Base-by-base conservation (phyloP, 352 stramenopile species). In the Phytophthora sojae region DNA sequence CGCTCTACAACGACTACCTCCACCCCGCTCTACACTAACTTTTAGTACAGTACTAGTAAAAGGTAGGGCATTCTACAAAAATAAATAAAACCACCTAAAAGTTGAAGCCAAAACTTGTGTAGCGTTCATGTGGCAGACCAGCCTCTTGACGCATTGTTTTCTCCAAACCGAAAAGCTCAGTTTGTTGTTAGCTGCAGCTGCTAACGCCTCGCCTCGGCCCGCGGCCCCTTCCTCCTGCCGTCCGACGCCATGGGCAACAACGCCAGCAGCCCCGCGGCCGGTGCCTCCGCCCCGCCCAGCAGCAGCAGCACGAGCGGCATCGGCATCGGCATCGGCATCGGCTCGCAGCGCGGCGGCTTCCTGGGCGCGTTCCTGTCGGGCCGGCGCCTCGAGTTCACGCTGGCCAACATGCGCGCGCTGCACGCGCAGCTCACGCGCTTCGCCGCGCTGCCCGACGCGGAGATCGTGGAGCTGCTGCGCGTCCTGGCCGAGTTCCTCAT, bases 401-500 rank as follows among this genome's bases (percentile, higher is more conserved):
- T 95, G 19, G 68, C 73, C 60, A 91, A 85, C 67, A 89, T 95
- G 81, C 84, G 87, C 54, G 73, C 84, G n/a, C 76, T 96, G 57
- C 89, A 96, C 73, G 64, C 75, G 26, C 88, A 95, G 57, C 80
- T 96, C 32, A 69, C 82, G 35, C 75, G 75, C 29, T 92, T 83
- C 67, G 26, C 61, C 3, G 63, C 82, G 42, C 77, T 96, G 4
- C 86, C 81, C 5, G 86, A 94, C 57, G 76, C 77, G 51, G 83
- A 94, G 57, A 83, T 96, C 63, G 86, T 96, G 30, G 89, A 96
- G 72, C 70, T 95, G 4, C 75, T 96, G 66, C 88, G 89, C 63
- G 81, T 95, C 15, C 63, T 95, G 29, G 83, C 85, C 56, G 89
- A 96, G 71, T 95, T 95, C 66, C 88, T 96, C 71, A 92, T 96